phyloP scores from a whole-genome alignment of 2,329 filamentous ascomycete species.

The Diaporthe vexans region DNA sequence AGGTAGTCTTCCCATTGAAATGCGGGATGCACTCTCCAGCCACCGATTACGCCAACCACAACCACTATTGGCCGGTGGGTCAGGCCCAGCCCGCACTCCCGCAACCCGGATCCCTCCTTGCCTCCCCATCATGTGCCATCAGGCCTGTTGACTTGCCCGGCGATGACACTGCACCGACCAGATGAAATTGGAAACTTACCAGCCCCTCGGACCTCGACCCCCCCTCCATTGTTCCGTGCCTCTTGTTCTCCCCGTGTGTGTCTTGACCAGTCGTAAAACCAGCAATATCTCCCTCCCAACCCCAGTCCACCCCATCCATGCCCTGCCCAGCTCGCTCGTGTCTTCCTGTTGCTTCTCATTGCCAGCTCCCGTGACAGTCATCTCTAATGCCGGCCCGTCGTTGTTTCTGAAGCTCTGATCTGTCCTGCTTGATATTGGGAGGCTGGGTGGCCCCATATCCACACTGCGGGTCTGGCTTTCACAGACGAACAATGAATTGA shows the following conservation, averaged over 20 bases:
- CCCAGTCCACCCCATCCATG: constrained; percentile 5
- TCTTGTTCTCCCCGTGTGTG: constrained; percentile 1
- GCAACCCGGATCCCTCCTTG: background rate
- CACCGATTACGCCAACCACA: constrained; percentile 31
- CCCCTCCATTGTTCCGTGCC: constrained; percentile 9
- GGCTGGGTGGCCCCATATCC: constrained; percentile 32
- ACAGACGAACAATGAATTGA: constrained; percentile 26
- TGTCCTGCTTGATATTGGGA: constrained; percentile 28
- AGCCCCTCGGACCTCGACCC: constrained; percentile 24
- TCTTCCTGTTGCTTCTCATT: constrained; percentile 12
- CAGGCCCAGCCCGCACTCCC: constrained; percentile 27
- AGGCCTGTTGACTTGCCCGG: constrained; percentile 10
- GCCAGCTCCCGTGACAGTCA: background rate
- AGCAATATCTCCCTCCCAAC: constrained; percentile 13
- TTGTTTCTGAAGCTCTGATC: constrained; percentile 20
- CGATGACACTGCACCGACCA: background rate
- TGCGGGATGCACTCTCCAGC: constrained; percentile 20
- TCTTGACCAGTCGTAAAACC: constrained; percentile 17
- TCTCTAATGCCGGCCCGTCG: constrained; percentile 30
- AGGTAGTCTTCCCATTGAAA: no score
- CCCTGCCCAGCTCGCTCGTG: constrained; percentile 4
- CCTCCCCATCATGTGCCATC: constrained; percentile 22
- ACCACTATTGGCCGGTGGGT: constrained; percentile 18
- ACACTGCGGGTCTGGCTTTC: constrained; percentile 11
- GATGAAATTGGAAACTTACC: constrained; percentile 14